A percentile compares a stretch with the other conserved stretches of the same genome.
Evolutionary conservation across 176 grass and related monocot species (phyloP).

Genomic region (Coix lacrymajobi): DNA sequence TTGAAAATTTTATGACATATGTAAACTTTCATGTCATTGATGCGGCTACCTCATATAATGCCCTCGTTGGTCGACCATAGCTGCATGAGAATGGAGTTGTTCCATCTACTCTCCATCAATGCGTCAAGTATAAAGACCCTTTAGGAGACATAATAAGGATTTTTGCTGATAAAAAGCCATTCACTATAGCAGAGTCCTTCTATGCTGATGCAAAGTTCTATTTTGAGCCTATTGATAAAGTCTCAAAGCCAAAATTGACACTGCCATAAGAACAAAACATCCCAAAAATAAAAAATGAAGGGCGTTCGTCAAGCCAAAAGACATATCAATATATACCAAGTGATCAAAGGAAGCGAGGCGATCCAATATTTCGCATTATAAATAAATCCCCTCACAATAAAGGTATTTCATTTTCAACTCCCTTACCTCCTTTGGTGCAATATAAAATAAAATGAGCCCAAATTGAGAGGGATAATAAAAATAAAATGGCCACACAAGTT

Average conservation of each 20-base stretch:
- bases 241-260: neutral
- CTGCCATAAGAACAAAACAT: neutral
- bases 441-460: neutral
- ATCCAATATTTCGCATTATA: neutral
- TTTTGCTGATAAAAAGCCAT: neutral
- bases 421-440: neutral
- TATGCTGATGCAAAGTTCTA: neutral
- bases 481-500: too few species aligned
- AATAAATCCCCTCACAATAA: neutral
- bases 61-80: neutral
- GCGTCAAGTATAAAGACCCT: neutral
- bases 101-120: neutral
- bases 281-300: fast-evolving
- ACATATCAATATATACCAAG: neutral
- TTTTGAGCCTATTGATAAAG: neutral
- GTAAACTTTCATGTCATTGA: neutral
- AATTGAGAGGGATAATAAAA: neutral
- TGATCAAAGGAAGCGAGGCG: neutral
- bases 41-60: neutral
- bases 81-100: neutral
- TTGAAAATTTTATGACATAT: neutral
- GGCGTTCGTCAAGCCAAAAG: neutral
- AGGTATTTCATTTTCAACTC: neutral
- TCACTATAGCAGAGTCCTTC: neutral
- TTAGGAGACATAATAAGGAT: neutral